Percentiles rank a stretch among this genome's conserved stretches.
These are phyloP conservation scores for Colletotrichum sp. DNA, from an alignment of 2,329 filamentous ascomycete species.

Conservation along the genomic window DNA sequence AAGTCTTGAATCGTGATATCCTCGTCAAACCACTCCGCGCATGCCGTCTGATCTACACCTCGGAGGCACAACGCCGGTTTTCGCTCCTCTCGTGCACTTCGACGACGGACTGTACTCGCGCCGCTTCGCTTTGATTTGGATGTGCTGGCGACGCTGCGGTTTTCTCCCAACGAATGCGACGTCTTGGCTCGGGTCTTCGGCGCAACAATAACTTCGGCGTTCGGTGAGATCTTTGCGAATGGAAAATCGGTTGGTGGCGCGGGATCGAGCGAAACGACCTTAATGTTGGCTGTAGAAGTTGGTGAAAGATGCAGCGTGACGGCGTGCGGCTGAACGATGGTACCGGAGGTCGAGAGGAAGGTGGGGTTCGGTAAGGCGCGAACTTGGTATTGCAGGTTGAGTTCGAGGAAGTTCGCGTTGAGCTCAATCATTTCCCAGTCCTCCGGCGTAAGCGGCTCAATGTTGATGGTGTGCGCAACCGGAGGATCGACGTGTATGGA, in stretches of 20 bases:
- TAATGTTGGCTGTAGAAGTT: slow-evolving; percentile 92
- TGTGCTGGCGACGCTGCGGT: slow-evolving; percentile 78
- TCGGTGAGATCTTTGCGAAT: slow-evolving; percentile 91
- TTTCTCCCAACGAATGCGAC: slow-evolving; percentile 71
- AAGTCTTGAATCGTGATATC: slow-evolving; percentile 62
- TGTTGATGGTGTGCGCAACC: slow-evolving; percentile 91
- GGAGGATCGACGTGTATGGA: slow-evolving; percentile 88
- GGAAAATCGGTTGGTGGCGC: slow-evolving; percentile 68
- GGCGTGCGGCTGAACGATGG: slow-evolving; percentile 69
- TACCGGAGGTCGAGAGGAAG: slow-evolving; percentile 57
- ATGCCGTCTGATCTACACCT: slow-evolving; percentile 73
- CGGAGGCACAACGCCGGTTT: slow-evolving; percentile 77
- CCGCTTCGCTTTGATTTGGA: slow-evolving; percentile 78
- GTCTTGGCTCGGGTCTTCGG: slow-evolving; percentile 83
- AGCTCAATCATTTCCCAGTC: slow-evolving; percentile 99
- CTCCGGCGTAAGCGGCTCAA: slow-evolving; percentile 91
- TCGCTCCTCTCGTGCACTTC: slow-evolving; percentile 65
- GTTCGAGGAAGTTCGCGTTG: slow-evolving; percentile 92
- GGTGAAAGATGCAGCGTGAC: slow-evolving; percentile 92
- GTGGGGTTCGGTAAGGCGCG: slow-evolving; percentile 88
- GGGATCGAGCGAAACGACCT: slow-evolving; percentile 82
- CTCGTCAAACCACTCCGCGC: slow-evolving; percentile 80
- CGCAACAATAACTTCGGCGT: slow-evolving; percentile 96
- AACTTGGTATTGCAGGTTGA: slow-evolving; percentile 92
- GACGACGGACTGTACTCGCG: slow-evolving; percentile 69